Evolutionary conservation across 1,284 basidiomycete species (phyloP), one percentile per base, ranked within the genome.

Genomic region (Ceratobasidium sp.): DNA sequence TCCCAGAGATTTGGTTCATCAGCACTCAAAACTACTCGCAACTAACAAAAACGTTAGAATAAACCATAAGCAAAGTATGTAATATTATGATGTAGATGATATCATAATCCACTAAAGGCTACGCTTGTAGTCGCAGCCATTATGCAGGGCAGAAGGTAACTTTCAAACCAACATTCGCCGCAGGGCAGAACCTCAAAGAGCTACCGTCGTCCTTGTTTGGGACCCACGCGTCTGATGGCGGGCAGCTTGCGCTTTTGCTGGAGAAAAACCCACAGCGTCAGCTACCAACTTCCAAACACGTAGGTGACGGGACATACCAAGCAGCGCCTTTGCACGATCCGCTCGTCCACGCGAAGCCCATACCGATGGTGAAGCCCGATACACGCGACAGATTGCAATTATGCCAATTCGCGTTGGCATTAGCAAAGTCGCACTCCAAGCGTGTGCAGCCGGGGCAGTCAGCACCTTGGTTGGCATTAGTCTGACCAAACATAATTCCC

Each of bases 111-210:
- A 42, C 13, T 6, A 6, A 42, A 42, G 39, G 39, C 39, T 42
- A 42, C 39, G 39, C 39, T 61, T 61, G 61, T n/a, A n/a, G n/a
- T n/a, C n/a, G n/a, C n/a, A n/a, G n/a, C n/a, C n/a, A n/a, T n/a
- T n/a, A n/a, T n/a, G n/a, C n/a, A 31, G 68, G 68, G 56, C 68
- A 73, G 68, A 73, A 73, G 15, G 42, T 61, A 28, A 61, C 68
- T 15, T 45, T 60, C 1, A 73, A 23, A 1, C 56, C 68, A 33
- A 73, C 68, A 17, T 51, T 61, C 11, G 68, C 54, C 17, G 56
- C 45, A 31, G 37, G 23, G n/a, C 54, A 73, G 56, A 60, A 73
- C 23, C 68, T 54, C 51, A 61, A 23, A 39, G 68, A 73, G 56
- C 68, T 73, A 2, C 42, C 56, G 35, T 73, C 68, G 39, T 73